phyloP scores from a whole-genome alignment of 345 rosid species.

The Murraya paniculata region DNA sequence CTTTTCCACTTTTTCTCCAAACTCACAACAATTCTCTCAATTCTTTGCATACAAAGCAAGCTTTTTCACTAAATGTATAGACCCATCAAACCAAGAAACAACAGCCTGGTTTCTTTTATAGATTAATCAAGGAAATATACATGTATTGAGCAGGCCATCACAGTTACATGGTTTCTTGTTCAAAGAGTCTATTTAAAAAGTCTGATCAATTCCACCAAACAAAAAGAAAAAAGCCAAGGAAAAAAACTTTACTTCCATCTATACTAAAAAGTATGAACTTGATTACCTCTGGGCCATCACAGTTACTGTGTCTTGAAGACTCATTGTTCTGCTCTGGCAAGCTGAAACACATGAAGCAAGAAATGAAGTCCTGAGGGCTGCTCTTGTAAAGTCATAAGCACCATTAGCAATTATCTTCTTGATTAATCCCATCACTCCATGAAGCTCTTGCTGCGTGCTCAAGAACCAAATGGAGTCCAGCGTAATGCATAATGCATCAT shows the following conservation, averaged over 20 bases:
- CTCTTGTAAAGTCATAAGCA: slow-evolving; percentile 95
- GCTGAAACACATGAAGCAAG: slow-evolving; percentile 97
- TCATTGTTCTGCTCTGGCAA: slow-evolving; percentile 78
- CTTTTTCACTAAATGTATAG: not conserved
- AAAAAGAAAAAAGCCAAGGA: not conserved
- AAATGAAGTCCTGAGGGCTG: slow-evolving; percentile 92
- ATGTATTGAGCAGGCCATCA: not conserved
- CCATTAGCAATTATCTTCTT: slow-evolving; percentile 70
- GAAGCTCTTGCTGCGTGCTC: slow-evolving; percentile 59
- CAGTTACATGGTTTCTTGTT: no score
- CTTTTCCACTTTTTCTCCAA: not conserved
- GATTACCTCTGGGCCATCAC: slow-evolving; percentile 91
- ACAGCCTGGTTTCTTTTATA: not conserved
- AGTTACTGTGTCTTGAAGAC: slow-evolving; percentile 81
- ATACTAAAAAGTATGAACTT: not conserved
- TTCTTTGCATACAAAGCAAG: not conserved
- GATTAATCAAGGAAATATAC: not conserved
- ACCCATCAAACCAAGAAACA: not conserved
- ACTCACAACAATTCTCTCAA: not conserved
- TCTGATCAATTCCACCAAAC: not conserved
- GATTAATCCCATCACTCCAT: slow-evolving; percentile 71
- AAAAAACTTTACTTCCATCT: not conserved
- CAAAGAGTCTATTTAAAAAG: not conserved
- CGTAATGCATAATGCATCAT: slow-evolving; percentile 84
- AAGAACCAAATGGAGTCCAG: slow-evolving; percentile 93